phyloP scores from a whole-genome alignment of 352 stramenopile species.

The Phytophthora sp. region DNA sequence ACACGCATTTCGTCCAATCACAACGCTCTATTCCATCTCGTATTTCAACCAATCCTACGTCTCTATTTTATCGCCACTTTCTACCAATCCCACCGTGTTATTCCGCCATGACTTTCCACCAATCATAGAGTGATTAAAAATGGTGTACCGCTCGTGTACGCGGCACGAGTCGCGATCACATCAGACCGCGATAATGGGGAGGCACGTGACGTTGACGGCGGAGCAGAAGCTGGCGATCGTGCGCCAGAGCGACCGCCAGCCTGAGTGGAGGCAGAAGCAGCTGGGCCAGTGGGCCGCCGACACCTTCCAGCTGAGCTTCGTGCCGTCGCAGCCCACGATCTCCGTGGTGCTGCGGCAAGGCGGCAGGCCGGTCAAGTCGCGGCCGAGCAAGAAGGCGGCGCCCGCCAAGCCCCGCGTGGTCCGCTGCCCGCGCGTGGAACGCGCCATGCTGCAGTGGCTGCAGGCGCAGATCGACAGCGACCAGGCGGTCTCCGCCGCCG shows the following conservation, averaged over 20 bases:
- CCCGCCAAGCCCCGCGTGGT: slow-evolving; percentile 53
- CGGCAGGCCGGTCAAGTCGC: slow-evolving; percentile 37
- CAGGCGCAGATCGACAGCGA: slow-evolving; percentile 30
- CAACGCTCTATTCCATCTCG: too few species aligned
- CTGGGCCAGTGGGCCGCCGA: slow-evolving; percentile 70
- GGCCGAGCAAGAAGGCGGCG: slow-evolving; percentile 50
- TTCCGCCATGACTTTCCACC: too few species aligned
- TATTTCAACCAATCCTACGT: too few species aligned
- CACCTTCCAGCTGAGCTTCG: slow-evolving; percentile 53
- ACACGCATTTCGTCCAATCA: too few species aligned
- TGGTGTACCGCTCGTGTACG: too few species aligned
- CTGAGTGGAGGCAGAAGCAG: slow-evolving; percentile 65
- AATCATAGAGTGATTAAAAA: too few species aligned
- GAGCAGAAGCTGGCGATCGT: slow-evolving; percentile 76
- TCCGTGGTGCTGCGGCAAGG: slow-evolving; percentile 71
- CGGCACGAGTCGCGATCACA: too few species aligned
- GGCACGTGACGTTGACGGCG: slow-evolving; percentile 54
- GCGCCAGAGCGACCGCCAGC: slow-evolving; percentile 65
- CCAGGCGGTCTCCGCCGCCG: slow-evolving; percentile 18
- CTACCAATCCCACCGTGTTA: too few species aligned
- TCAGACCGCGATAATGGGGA: too few species aligned
- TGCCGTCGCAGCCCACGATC: slow-evolving; percentile 81
- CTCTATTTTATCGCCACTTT: too few species aligned
- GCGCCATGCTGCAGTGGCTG: slow-evolving; percentile 69
- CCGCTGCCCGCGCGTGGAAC: slow-evolving; percentile 71